Percentiles rank a stretch among this genome's conserved stretches.
Conservation (phyloP, 495 filamentous ascomycete species). For the Tuber brumale region DNA sequence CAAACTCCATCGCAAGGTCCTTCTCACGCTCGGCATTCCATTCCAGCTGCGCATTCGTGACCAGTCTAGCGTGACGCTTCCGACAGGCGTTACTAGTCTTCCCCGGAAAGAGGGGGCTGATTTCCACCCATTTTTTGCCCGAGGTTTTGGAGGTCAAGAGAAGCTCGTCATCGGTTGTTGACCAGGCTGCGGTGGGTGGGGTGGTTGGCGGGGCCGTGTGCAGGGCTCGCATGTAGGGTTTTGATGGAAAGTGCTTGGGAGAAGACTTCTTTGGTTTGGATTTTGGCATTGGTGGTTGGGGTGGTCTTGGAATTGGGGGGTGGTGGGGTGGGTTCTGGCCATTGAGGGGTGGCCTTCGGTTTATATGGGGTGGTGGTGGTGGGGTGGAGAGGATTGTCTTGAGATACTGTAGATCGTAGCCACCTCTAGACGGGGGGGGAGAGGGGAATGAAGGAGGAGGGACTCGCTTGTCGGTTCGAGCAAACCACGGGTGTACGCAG, state of each 20-base stretch:
- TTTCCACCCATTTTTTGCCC: slow-evolving; percentile 33
- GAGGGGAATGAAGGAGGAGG: background rate
- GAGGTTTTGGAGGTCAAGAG: slow-evolving; percentile 21
- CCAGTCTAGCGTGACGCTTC: slow-evolving; percentile 54
- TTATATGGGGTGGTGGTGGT: slow-evolving; percentile 3
- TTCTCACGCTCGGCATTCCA: slow-evolving; percentile 53
- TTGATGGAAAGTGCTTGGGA: slow-evolving; percentile 26
- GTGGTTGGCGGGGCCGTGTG: slow-evolving; percentile 15
- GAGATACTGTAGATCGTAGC: background rate
- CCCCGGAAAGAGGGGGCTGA: slow-evolving; percentile 45
- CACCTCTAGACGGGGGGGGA: background rate
- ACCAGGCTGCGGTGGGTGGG: slow-evolving; percentile 26
- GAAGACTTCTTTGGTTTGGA: slow-evolving; percentile 10
- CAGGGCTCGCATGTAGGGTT: slow-evolving; percentile 31
- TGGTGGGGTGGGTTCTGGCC: background rate
- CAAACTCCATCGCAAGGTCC: slow-evolving; percentile 50
- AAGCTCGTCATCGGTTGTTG: slow-evolving; percentile 26
- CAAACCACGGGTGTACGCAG: background rate
- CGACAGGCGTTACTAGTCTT: slow-evolving; percentile 58
- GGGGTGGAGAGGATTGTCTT: background rate
- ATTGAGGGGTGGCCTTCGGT: background rate
- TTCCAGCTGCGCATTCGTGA: slow-evolving; percentile 49
- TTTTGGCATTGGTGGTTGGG: slow-evolving; percentile 21
- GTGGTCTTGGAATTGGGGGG: background rate
- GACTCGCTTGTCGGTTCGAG: background rate